Percentiles rank a stretch among this genome's conserved stretches.
Evolutionary conservation across 2,329 filamentous ascomycete genomes (phyloP).

Genomic region (Cladosporium austrohemisphaericum): DNA sequence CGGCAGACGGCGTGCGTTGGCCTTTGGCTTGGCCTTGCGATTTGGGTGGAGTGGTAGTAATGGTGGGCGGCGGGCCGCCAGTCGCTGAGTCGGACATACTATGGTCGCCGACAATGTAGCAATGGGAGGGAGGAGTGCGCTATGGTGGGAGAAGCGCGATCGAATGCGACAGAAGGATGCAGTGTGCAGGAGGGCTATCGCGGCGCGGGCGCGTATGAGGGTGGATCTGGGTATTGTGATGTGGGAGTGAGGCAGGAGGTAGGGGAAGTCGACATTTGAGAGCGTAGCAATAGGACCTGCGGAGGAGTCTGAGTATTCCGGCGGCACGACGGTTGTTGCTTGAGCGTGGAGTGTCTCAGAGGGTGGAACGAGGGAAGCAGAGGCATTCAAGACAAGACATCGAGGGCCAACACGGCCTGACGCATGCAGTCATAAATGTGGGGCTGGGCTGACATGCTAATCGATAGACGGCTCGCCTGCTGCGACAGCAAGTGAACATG

Average conservation of each 20-base stretch:
- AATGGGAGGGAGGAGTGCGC: constrained; percentile 10
- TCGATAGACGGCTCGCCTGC: too few relatives aligned
- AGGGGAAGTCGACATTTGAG: constrained; percentile 27
- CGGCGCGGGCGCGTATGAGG: constrained; percentile 22
- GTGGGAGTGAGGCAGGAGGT: constrained; percentile 19
- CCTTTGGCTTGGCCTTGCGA: constrained; percentile 16
- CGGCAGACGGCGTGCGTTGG: constrained; percentile 24
- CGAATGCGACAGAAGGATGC: not conserved
- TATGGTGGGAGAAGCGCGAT: not conserved
- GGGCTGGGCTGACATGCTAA: too few relatives aligned
- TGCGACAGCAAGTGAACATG: too few relatives aligned
- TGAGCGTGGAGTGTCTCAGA: too few relatives aligned
- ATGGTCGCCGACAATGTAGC: constrained; percentile 10
- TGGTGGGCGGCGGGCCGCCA: constrained; percentile 26
- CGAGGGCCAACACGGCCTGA: too few relatives aligned
- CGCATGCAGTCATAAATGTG: too few relatives aligned
- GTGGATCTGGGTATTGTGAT: constrained; percentile 15
- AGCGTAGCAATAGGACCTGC: constrained; percentile 9
- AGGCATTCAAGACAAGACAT: too few relatives aligned
- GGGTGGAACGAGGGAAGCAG: too few relatives aligned
- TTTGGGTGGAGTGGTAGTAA: constrained; percentile 16
- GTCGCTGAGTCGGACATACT: not conserved
- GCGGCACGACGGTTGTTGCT: too few relatives aligned
- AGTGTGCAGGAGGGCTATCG: constrained; percentile 23
- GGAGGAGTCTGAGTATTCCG: not conserved